A percentile compares a stretch with the other conserved stretches of the same genome.
Conservation (phyloP, 2,329 filamentous ascomycete genomes). For the Aspergillus luchuensis region DNA sequence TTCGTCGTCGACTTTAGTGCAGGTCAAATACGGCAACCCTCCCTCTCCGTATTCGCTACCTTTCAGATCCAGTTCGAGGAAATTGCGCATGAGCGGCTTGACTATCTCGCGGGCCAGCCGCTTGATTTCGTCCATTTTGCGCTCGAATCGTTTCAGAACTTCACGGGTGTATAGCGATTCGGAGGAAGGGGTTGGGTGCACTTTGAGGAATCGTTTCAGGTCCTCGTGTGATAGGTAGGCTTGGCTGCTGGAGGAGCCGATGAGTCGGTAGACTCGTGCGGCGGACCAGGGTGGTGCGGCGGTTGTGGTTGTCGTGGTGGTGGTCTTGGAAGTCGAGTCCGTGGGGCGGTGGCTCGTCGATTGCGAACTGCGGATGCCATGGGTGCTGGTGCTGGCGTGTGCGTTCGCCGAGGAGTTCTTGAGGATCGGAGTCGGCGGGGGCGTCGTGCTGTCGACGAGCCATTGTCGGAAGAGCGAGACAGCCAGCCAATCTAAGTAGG, state of each 20-base stretch:
- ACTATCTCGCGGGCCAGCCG: slow-evolving; percentile 78
- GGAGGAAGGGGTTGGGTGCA: slow-evolving; percentile 64
- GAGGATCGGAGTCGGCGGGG: slow-evolving; percentile 59
- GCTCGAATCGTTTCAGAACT: slow-evolving; percentile 82
- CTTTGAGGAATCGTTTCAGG: slow-evolving; percentile 84
- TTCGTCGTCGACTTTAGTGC: slow-evolving; percentile 61
- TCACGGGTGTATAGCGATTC: slow-evolving; percentile 73
- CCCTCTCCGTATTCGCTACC: slow-evolving; percentile 38
- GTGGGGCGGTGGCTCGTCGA: slow-evolving; percentile 15
- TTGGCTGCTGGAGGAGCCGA: slow-evolving; percentile 64
- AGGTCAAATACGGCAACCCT: slow-evolving; percentile 64
- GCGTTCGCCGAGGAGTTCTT: slow-evolving; percentile 33
- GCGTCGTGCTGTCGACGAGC: slow-evolving; percentile 86
- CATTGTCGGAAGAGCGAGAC: slow-evolving; percentile 88
- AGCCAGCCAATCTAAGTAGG: slow-evolving; percentile 86
- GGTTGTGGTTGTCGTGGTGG: slow-evolving; percentile 22
- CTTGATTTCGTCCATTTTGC: slow-evolving; percentile 86
- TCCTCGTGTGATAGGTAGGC: slow-evolving; percentile 81
- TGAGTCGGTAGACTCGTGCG: slow-evolving; percentile 74
- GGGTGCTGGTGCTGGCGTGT: slow-evolving; percentile 12
- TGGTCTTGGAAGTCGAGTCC: slow-evolving; percentile 15
- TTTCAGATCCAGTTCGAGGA: slow-evolving; percentile 75
- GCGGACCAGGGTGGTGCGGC: slow-evolving; percentile 34
- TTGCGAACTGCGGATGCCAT: slow-evolving; percentile 14
- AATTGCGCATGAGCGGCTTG: slow-evolving; percentile 81